phyloP scores from a whole-genome alignment of 1,139 yeast genomes.

The Saccharomyces hybrid region DNA sequence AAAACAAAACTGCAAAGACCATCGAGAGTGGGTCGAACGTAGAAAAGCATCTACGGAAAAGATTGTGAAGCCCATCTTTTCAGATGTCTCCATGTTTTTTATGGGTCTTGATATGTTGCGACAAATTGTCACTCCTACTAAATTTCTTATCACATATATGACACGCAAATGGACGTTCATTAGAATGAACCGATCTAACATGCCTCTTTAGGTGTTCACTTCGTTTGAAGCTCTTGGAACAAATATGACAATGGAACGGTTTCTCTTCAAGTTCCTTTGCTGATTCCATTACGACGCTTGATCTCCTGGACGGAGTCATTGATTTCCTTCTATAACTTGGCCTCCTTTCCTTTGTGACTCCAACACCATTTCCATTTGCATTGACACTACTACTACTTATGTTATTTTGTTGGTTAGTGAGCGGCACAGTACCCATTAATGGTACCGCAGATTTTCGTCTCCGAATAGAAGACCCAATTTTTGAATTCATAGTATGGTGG shows the following conservation, averaged over 20 bases:
- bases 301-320: background rate
- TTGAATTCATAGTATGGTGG: background rate
- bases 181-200: no score
- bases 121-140: constrained; percentile 53
- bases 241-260: constrained; percentile 34
- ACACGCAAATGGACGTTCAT: no score
- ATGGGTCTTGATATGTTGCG: constrained; percentile 73
- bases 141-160: no score
- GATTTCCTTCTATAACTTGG: constrained; percentile 26
- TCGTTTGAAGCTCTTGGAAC: constrained; percentile 47
- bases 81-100: constrained; percentile 28
- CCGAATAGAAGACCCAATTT: background rate
- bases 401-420: background rate
- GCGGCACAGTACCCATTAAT: background rate
- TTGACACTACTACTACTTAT: background rate
- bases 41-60: background rate
- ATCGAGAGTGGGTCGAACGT: background rate
- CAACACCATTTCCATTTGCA: background rate
- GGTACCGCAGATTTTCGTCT: background rate
- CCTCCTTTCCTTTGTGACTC: no score
- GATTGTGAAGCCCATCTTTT: background rate
- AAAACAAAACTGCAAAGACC: background rate
- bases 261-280: constrained; percentile 27
- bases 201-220: constrained; percentile 42
- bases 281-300: background rate